Evolutionary conservation across 176 grass and related monocot genomes (phyloP), one percentile per base, ranked within the genome.

Genomic region (Oryza glumipatula): DNA sequence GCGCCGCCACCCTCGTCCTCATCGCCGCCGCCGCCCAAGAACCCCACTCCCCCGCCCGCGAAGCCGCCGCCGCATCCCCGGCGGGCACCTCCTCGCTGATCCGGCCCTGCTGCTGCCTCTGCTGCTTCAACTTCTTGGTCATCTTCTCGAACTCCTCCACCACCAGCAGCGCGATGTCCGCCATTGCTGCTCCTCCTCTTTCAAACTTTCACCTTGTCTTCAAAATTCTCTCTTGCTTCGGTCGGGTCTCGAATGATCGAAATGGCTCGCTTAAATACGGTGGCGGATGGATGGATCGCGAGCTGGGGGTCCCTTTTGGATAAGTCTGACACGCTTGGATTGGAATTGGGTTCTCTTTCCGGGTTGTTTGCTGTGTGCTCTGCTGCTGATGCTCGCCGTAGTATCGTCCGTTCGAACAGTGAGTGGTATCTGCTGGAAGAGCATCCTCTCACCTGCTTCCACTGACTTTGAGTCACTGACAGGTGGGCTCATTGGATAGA

Each of bases 111-210:
- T 33, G 17, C 17, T 15, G 52, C 75, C 4, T 3, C 3, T 49
- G 74, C 75, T 15, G 16, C 74, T 28, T 14, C n/a, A 11, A 12
- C 75, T 26, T 32, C 52, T 72, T 78, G 63, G 73, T 9, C n/a
- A n/a, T 51, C 6, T 51, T 52, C 74, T 79, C 51, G 17, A 49
- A 80, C n/a, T 54, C 44, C 83, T 86, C 84, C 5, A 80, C 68
- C 56, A 73, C 77, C 28, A 77, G 47, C 82, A 77, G 82, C 35
- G 73, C 73, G 24, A 84, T 84, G n/a, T 84, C 82, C 73, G 73
- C 82, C 64, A 84, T 84, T 76, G 66, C 9, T 76, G 2, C n/a
- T 33, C 24, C 60, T 47, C 60, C 26, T 45, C 38, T 17, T 61
- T 67, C 11, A 49, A 17, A 51, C 32, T 8, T 77, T 28, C 17